phyloP scores from a whole-genome alignment of 1,284 basidiomycete species.

The Cryptococcus sp. region DNA sequence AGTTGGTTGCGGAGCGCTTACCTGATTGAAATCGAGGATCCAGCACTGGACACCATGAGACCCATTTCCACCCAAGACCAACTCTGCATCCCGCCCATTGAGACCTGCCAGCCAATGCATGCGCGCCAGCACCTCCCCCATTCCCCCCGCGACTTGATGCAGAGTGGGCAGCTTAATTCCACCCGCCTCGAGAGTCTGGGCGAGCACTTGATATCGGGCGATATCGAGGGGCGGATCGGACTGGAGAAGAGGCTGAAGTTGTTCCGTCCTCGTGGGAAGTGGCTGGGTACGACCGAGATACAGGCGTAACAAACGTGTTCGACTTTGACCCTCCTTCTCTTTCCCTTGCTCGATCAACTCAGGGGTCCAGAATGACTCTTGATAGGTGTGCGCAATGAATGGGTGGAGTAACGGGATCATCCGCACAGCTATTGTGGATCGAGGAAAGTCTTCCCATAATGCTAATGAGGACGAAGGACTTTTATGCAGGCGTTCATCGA shows the following conservation, averaged over 20 bases:
- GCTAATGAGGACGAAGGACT: too few species aligned
- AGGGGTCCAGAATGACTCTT: constrained; percentile 1
- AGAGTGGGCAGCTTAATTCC: background rate
- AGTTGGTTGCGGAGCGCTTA: background rate
- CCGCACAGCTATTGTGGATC: background rate
- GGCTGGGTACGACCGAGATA: constrained; percentile 2
- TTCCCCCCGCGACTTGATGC: background rate
- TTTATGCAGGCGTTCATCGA: too few species aligned
- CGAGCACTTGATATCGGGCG: background rate
- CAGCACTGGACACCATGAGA: background rate
- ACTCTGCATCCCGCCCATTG: constrained; percentile 4
- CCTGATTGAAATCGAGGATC: constrained; percentile 4
- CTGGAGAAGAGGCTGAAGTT: background rate
- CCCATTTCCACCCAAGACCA: constrained; percentile 6
- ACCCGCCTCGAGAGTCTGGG: background rate
- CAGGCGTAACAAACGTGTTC: constrained; percentile 2
- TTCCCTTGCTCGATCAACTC: background rate
- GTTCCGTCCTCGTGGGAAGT: background rate
- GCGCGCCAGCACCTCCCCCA: constrained; percentile 3
- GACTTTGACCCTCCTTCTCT: background rate
- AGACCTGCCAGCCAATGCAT: constrained; percentile 5
- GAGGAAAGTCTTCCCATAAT: too few species aligned
- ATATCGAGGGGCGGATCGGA: constrained; percentile 3
- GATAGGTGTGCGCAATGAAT: background rate
- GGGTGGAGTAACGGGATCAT: background rate